phyloP scores from a whole-genome alignment of 495 filamentous ascomycete species.

The Lasiosphaeriaceae sp. region DNA sequence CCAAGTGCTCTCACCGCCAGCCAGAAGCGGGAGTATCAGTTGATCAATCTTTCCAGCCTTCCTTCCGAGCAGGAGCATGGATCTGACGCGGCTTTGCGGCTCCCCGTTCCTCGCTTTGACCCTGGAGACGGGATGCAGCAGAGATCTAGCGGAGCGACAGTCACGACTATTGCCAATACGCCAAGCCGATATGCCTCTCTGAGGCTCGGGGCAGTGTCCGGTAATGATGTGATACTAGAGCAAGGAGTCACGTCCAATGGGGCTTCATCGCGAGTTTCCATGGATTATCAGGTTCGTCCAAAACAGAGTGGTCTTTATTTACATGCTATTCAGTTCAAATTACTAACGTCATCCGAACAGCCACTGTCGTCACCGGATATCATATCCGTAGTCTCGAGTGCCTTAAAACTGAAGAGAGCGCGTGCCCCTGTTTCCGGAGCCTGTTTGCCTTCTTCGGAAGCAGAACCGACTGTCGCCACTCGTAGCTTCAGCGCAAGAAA shows the following conservation, averaged over 20 bases:
- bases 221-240: not conserved
- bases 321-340: too few relatives aligned
- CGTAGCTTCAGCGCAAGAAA: conserved; percentile 10
- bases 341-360: not conserved
- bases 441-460: not conserved
- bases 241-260: not conserved
- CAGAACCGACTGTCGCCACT: conserved; percentile 4
- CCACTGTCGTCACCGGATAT: conserved; percentile 18
- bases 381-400: conserved; percentile 10
- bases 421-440: not conserved
- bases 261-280: not conserved
- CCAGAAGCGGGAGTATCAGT: conserved; percentile 24
- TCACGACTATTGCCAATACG: conserved; percentile 23
- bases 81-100: conserved; percentile 5
- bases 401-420: conserved; percentile 1
- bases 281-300: not conserved
- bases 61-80: conserved; percentile 10
- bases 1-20: conserved; percentile 27
- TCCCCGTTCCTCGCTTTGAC: not conserved
- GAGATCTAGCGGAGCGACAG: conserved; percentile 22
- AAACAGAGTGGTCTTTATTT: too few relatives aligned
- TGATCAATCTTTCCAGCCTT: conserved; percentile 17
- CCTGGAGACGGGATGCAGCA: conserved; percentile 2
- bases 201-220: not conserved
- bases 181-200: conserved; percentile 19